Base-by-base conservation (phyloP, 2,329 filamentous ascomycete species). In the Aspergillus texensis region DNA sequence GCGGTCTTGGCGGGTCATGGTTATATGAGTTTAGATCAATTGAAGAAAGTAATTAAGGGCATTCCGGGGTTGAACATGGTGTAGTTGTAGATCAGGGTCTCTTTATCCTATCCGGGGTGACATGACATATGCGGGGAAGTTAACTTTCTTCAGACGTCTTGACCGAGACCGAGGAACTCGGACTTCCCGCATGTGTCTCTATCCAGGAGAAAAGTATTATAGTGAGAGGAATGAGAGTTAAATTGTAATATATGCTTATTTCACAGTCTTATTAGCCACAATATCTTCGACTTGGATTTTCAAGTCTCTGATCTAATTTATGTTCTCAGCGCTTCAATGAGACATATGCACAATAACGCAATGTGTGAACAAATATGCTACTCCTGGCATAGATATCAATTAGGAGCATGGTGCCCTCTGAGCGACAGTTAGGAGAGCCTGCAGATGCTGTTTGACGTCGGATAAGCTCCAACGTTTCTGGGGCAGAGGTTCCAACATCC, bases 401-500 rank as follows among this genome's bases (percentile, higher is more conserved):
- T 46, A 39, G 24, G 39, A 26, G 45, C 10, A 50, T 24, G 32
- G 4, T 30, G 48, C 53, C 39, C 48, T 54, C 57, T 72, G 66
- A 9, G 68, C 67, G 21, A 58, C 64, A 36, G 68, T 64, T 28
- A 77, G 67, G 36, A 76, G 63, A n/a, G 61, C 62, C 30, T 77
- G 73, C 32, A 82, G 63, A 60, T 71, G 70, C 36, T 72, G 66
- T 58, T 75, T 76, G 24, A 80, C 74, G 62, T 76, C 67, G 26
- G 68, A 69, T 57, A 78, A 81, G 26, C 67, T 67, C 79, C 77
- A 82, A 60, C 80, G 72, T 39, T 65, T 64, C 32, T 66, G 67
- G 5, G 78, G 72, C 46, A 77, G 71, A 4, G 74, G 73, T 9
- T 79, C 74, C 60, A 82, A 69, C 80, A 82, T 82, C 21, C 78